Base-by-base conservation (phyloP, 2,329 filamentous ascomycete species). In the Claviceps africana region DNA sequence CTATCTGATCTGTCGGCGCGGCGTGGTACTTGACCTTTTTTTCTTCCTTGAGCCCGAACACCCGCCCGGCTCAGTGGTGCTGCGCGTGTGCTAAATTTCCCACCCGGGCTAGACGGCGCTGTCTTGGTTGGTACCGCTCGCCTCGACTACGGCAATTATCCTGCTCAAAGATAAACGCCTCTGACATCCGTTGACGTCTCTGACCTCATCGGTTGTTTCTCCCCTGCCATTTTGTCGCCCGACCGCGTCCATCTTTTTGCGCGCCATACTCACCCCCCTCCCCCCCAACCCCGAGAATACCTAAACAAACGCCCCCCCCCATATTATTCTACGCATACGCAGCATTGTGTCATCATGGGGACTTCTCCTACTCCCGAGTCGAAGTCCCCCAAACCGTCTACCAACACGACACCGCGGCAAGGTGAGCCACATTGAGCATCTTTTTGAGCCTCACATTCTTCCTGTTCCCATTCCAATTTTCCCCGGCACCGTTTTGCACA, bases 261-360 rank as follows among this genome's bases (percentile, higher is more conserved):
- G 59, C 63, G 57, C 61, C 58, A 25, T 62, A 60, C 60, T 59
- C 56, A 57, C 59, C 57, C 57, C 57, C 46, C 25, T 59, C 57
- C 57, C 57, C 46, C 52, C 22, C 35, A 21, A 22, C 25, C 40
- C 22, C 25, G 5, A 56, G 59, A 61, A 59, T 58, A 62, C 28
- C 39, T 39, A 28, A 13, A 30, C 13, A 28, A 13, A 30, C 13
- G 19, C 31, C 31, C 30, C 40, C 40, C 30, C 40, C 7, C 17
- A 35, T 51, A 51, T 37, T 51, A 66, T 66, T 68, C 65, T 71
- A 70, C 65, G 70, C 67, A 67, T 70, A 30, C 70, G 48, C 50
- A 51, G 68, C 66, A 70, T 74, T 67, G 67, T 67, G 67, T 70
- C 70, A 71, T 70, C 67, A 74, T 75, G 72, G 72, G 67, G 62